Conservation (phyloP, 768 basidiomycete genomes). For the Rhodotorula sphaerocarpa region DNA sequence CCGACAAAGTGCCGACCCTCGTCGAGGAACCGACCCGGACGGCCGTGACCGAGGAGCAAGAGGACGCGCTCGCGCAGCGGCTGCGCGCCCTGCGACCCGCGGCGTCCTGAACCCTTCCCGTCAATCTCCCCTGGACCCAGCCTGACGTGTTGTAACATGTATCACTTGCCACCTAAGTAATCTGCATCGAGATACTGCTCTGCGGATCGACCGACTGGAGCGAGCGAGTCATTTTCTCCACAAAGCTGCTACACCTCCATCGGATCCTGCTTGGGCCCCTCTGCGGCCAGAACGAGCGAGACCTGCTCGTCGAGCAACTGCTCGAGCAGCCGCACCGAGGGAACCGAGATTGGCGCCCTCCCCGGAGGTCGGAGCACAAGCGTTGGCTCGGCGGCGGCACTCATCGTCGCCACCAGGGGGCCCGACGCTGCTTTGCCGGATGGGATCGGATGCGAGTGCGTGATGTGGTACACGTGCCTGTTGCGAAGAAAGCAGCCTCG, state of each 20-base stretch:
- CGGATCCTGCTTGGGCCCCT: too few relatives aligned
- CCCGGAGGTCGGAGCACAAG: conserved; percentile 14
- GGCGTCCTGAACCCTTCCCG: conserved; percentile 49
- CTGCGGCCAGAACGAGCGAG: background rate
- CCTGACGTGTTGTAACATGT: too few relatives aligned
- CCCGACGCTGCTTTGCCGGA: too few relatives aligned
- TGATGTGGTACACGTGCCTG: conserved; percentile 21
- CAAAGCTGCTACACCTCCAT: too few relatives aligned
- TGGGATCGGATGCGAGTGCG: conserved; percentile 19
- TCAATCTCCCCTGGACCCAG: too few relatives aligned
- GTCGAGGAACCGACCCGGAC: conserved; percentile 47
- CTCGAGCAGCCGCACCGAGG: conserved; percentile 13
- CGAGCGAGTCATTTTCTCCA: too few relatives aligned
- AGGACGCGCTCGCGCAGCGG: conserved; percentile 76
- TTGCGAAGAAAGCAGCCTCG: background rate
- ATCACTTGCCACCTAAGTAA: too few relatives aligned
- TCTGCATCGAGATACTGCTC: too few relatives aligned
- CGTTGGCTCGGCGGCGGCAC: background rate
- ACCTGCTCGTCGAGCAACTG: conserved; percentile 11
- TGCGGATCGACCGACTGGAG: too few relatives aligned
- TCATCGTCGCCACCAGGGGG: too few relatives aligned
- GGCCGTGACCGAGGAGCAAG: conserved; percentile 52
- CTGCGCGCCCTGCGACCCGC: conserved; percentile 79
- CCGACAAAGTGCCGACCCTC: conserved; percentile 54
- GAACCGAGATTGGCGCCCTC: conserved; percentile 12